Conservation (phyloP, 179 eudicot genomes). For the Spinacia oleracea region DNA sequence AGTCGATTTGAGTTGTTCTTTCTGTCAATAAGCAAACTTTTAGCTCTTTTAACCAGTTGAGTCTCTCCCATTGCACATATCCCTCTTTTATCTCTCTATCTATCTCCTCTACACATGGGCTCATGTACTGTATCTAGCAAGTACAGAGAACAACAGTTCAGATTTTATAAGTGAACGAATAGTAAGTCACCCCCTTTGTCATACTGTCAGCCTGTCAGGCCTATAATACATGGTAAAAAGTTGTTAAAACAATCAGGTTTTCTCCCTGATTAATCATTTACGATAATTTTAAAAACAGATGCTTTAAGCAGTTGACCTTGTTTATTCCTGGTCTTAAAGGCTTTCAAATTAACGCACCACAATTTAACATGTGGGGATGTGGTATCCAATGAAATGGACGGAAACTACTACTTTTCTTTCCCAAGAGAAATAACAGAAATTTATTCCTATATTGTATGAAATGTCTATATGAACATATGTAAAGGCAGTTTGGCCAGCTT, state of each 20-base stretch:
- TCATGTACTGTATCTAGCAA: not conserved
- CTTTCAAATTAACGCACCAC: not conserved
- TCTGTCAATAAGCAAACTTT: too few species aligned
- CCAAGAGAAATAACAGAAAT: not conserved
- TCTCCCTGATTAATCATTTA: not conserved
- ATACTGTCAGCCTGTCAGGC: not conserved
- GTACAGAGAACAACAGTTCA: not conserved
- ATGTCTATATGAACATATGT: not conserved
- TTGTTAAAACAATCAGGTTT: not conserved
- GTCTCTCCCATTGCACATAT: too few species aligned
- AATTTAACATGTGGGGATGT: not conserved
- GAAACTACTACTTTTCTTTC: not conserved
- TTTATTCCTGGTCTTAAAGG: not conserved
- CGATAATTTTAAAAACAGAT: not conserved
- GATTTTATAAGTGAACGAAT: not conserved
- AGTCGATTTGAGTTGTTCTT: too few species aligned
- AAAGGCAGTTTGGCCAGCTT: not conserved
- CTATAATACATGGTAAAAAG: not conserved
- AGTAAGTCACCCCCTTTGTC: not conserved
- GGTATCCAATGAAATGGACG: not conserved
- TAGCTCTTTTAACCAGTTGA: too few species aligned
- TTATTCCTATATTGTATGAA: not conserved
- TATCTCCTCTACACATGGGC: too few species aligned
- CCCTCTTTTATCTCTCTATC: too few species aligned
- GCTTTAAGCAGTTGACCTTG: not conserved